Percentiles rank a stretch among this genome's conserved stretches.
These are phyloP conservation scores for Beauveria rudraprayagi DNA, from an alignment of 2,329 filamentous ascomycete species.

Conservation along the genomic window DNA sequence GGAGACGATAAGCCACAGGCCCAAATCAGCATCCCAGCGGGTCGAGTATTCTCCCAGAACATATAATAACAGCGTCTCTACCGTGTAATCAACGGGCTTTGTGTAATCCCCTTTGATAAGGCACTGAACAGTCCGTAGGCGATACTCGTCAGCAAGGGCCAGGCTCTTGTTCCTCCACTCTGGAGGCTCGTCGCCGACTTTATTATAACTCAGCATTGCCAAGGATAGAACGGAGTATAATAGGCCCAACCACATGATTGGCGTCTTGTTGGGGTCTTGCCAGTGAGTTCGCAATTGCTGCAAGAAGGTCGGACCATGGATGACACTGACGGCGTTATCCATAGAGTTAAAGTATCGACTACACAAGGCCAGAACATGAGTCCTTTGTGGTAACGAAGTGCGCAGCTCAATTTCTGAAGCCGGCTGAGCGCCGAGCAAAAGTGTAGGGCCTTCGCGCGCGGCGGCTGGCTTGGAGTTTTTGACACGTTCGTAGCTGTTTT, in stretches of 20 bases:
- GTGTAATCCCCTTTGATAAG: constrained; percentile 70
- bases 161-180: constrained; percentile 64
- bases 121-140: constrained; percentile 68
- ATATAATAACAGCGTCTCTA: constrained; percentile 73
- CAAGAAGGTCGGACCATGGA: constrained; percentile 80
- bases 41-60: constrained; percentile 67
- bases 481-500: constrained; percentile 71
- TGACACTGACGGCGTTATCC: constrained; percentile 61
- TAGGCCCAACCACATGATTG: constrained; percentile 70
- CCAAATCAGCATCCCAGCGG: constrained; percentile 64
- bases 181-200: constrained; percentile 69
- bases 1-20: constrained; percentile 52
- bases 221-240: constrained; percentile 70
- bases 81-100: constrained; percentile 62
- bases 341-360: constrained; percentile 85
- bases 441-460: constrained; percentile 59
- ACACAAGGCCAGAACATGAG: constrained; percentile 76
- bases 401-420: constrained; percentile 71
- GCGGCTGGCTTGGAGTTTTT: constrained; percentile 56
- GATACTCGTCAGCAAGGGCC: constrained; percentile 56
- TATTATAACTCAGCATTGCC: constrained; percentile 70
- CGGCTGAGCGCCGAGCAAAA: constrained; percentile 68
- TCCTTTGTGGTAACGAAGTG: constrained; percentile 69
- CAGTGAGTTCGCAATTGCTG: constrained; percentile 59
- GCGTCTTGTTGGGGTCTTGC: constrained; percentile 63